phyloP scores from a whole-genome alignment of 768 basidiomycete genomes.

The Rossbeevera mucosa region DNA sequence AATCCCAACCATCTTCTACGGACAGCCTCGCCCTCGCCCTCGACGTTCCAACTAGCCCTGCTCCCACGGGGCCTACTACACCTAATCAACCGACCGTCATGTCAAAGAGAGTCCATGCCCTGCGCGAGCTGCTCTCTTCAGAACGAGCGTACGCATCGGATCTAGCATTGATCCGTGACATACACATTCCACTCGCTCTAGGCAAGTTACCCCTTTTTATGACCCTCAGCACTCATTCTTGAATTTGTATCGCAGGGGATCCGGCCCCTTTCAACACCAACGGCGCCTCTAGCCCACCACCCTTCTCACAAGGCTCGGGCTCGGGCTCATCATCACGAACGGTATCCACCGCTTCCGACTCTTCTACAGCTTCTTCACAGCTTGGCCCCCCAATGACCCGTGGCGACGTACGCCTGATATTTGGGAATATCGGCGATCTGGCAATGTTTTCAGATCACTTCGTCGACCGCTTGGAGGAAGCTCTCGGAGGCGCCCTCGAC shows the following conservation, averaged over 20 bases:
- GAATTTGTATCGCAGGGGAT: constrained; percentile 31
- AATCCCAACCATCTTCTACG: constrained; percentile 21
- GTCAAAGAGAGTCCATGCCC: constrained; percentile 72
- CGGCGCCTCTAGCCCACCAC: constrained; percentile 21
- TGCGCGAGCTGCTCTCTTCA: constrained; percentile 72
- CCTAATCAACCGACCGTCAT: constrained; percentile 35
- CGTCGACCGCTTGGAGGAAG: constrained; percentile 58
- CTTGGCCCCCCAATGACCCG: constrained; percentile 60
- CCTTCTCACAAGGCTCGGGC: constrained; percentile 31
- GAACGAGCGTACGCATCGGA: constrained; percentile 84
- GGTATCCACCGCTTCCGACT: constrained; percentile 42
- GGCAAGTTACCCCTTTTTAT: constrained; percentile 41
- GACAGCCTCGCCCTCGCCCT: constrained; percentile 25
- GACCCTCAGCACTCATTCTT: constrained; percentile 3
- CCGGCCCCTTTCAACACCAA: constrained; percentile 36
- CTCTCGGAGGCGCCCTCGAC: constrained; percentile 58
- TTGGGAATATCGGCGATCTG: constrained; percentile 72
- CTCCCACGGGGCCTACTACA: constrained; percentile 9
- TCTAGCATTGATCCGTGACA: constrained; percentile 68
- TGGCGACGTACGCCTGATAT: constrained; percentile 68
- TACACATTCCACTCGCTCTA: constrained; percentile 74
- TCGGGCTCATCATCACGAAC: constrained; percentile 40
- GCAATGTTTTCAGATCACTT: constrained; percentile 68
- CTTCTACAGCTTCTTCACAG: constrained; percentile 46
- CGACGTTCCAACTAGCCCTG: constrained; percentile 7